Evolutionary conservation across 2,329 filamentous ascomycete species (phyloP), one percentile per base, ranked within the genome.

Genomic region (Hypomyces rosellus): DNA sequence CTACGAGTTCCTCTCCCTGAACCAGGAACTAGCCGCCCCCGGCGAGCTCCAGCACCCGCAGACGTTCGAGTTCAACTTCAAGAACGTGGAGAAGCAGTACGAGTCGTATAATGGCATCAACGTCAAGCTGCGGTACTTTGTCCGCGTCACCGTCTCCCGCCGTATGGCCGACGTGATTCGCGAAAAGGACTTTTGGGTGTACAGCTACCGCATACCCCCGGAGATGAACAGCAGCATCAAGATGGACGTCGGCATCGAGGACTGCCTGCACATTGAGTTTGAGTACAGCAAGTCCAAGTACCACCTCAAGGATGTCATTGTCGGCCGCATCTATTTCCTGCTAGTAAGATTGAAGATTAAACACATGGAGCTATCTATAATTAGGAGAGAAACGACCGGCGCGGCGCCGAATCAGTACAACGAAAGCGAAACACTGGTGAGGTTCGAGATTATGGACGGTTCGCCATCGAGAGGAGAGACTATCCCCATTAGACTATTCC

Each of bases 51-150:
- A 97, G 68, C 95, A 99, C 72, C 93, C 93, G 40, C 93, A 99
- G 74, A 96, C 91, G 45, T 96, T 96, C 70, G 89, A 95, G 60
- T 99, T 99, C 82, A 95, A 96, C 76, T 99, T 99, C 82, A 97
- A 97, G 72, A 99, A 97, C 70, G 90, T 99, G 63, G 93, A 99
- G 80, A 99, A 99, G 78, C 91, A 95, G 71, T 99, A 99, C 78
- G 95, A 99, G 74, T 96, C 91, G 58, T 99, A 99, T 79, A 95
- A 96, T 68, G 93, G 93, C 65, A 99, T 99, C 82, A 99, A 99
- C 67, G 93, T 99, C 64, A 95, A 96, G 77, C 81, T 99, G 67
- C 90, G 93, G 61, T 99, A 99, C 81, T 97, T 97, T 72, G 85
- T 97, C 51, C 88, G 91, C 61, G 93, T 97, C 60, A 99, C 93